These are phyloP conservation scores for Ustilago trichophora DNA, from an alignment of 1,284 basidiomycete genomes.

Conservation along the genomic window DNA sequence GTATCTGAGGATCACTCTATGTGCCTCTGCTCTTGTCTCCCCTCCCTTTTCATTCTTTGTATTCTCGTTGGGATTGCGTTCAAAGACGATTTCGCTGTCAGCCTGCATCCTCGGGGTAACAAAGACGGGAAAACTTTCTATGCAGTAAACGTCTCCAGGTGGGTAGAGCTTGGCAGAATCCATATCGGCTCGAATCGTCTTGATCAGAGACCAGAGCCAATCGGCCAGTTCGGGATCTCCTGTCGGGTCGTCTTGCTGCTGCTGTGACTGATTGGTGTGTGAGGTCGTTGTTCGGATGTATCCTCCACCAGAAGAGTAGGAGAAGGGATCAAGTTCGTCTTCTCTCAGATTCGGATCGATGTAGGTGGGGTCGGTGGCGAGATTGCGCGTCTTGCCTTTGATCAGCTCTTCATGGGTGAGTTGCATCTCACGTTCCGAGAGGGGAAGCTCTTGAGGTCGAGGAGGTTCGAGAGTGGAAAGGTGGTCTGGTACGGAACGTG, in stretches of 20 bases:
- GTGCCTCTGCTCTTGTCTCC: constrained; percentile 60
- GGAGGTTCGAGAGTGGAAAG: constrained; percentile 24
- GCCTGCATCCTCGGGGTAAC: constrained; percentile 48
- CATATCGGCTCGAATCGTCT: constrained; percentile 61
- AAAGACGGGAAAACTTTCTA: constrained; percentile 56
- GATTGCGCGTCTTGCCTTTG: constrained; percentile 49
- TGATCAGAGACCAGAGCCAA: constrained; percentile 61
- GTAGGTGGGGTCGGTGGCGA: constrained; percentile 46
- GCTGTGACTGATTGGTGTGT: background rate
- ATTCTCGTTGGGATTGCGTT: background rate
- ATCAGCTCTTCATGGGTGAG: constrained; percentile 44
- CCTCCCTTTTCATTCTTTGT: background rate
- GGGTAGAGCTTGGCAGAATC: constrained; percentile 53
- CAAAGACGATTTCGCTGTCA: constrained; percentile 25
- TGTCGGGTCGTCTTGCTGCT: background rate
- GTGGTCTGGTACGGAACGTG: constrained; percentile 18
- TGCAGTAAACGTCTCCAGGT: constrained; percentile 57
- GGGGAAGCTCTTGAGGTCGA: constrained; percentile 40
- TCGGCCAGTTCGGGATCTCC: constrained; percentile 48
- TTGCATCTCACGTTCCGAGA: constrained; percentile 35
- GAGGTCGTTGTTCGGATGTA: constrained; percentile 4
- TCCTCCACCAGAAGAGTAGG: constrained; percentile 39
- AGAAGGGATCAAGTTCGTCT: constrained; percentile 40
- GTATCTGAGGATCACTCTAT: constrained; percentile 68
- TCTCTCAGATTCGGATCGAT: constrained; percentile 43